Evolutionary conservation across 1,284 basidiomycete genomes (phyloP).

Genomic region (Cutaneotrichosporon sp.): DNA sequence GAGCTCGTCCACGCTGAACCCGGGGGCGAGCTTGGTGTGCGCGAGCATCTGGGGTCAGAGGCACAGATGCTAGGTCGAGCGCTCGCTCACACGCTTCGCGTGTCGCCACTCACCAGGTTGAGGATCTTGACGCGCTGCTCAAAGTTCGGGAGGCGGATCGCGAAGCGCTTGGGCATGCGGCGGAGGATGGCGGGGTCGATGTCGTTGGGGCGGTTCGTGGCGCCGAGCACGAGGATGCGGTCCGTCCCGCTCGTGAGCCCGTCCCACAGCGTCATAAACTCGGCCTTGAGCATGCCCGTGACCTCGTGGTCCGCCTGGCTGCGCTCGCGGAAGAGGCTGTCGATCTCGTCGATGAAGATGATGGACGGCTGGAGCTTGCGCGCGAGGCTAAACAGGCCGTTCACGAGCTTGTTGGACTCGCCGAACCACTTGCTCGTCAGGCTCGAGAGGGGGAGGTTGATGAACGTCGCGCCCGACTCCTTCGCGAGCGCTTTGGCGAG

Average conservation of each 20-base stretch:
- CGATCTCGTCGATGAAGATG: constrained; percentile 81
- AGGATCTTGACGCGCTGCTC: constrained; percentile 88
- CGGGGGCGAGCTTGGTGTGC: constrained; percentile 68
- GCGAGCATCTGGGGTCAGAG: constrained; percentile 69
- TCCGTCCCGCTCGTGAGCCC: constrained; percentile 79
- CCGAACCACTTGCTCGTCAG: constrained; percentile 93
- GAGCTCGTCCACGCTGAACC: constrained; percentile 67
- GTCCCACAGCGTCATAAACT: constrained; percentile 99
- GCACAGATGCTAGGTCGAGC: neutral
- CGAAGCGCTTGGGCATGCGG: constrained; percentile 97
- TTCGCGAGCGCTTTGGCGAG: constrained; percentile 93
- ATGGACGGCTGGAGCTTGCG: constrained; percentile 73
- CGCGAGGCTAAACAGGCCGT: constrained; percentile 76
- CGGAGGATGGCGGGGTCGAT: constrained; percentile 95
- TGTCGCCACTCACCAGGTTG: constrained; percentile 62
- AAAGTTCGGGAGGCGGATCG: constrained; percentile 76
- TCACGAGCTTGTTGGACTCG: constrained; percentile 96
- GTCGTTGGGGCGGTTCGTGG: constrained; percentile 82
- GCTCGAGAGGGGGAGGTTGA: constrained; percentile 72
- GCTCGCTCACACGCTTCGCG: neutral
- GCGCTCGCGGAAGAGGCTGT: constrained; percentile 87
- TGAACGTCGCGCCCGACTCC: constrained; percentile 95
- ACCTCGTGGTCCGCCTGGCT: constrained; percentile 90
- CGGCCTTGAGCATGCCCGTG: constrained; percentile 99
- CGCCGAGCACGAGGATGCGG: constrained; percentile 90